phyloP scores from a whole-genome alignment of 371 early-diverging fungal species.

The Mortierella sp. region DNA sequence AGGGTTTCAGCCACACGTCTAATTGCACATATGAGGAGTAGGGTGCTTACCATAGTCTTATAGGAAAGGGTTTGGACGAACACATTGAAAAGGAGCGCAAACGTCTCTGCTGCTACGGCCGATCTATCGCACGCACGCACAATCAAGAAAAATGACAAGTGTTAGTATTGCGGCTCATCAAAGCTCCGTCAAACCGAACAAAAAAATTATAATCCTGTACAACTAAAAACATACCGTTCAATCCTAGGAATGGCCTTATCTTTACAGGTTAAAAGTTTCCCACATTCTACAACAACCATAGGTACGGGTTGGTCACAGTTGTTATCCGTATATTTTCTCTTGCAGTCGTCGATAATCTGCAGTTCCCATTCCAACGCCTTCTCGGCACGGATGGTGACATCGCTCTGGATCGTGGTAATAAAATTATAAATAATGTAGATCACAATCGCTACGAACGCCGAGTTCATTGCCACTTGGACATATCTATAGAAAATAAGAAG shows the following conservation, averaged over 20 bases:
- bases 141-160: background rate
- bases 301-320: background rate
- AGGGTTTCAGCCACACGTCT: too few species aligned
- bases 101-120: conserved; percentile 38
- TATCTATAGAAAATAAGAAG: conserved; percentile 23
- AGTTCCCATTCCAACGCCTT: background rate
- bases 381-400: conserved; percentile 31
- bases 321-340: conserved; percentile 3
- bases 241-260: conserved; percentile 15
- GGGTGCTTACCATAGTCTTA: conserved; percentile 46
- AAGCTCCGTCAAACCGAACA: too few species aligned
- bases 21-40: background rate
- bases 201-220: background rate
- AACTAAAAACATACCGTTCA: conserved; percentile 27
- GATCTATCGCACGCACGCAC: conserved; percentile 3
- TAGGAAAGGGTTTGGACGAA: conserved; percentile 48
- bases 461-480: conserved; percentile 50
- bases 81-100: conserved; percentile 40
- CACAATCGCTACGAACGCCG: conserved; percentile 19
- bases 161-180: background rate
- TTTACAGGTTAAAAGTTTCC: conserved; percentile 7
- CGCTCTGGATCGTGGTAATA: conserved; percentile 43
- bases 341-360: conserved; percentile 10
- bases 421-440: conserved; percentile 44
- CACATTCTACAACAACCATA: background rate